These are phyloP conservation scores for Trichoderma oligosporum DNA, from an alignment of 2,329 filamentous ascomycete genomes.

Conservation along the genomic window DNA sequence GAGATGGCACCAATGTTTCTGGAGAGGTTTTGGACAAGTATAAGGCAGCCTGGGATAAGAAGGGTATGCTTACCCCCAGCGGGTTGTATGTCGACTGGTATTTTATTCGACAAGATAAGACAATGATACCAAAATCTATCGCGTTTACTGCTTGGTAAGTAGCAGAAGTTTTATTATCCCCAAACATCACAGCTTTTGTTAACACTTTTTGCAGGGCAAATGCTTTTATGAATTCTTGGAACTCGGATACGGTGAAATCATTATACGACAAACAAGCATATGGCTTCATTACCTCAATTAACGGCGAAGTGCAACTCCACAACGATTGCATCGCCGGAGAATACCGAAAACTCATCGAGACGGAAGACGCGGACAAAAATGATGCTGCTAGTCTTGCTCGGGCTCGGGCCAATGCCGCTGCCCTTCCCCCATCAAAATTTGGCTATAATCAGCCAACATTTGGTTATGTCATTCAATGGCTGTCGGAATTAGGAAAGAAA, in stretches of 20 bases:
- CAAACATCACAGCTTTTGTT: not conserved
- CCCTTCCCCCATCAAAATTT: not conserved
- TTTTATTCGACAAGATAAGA: conserved; percentile 8
- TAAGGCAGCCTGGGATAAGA: conserved; percentile 33
- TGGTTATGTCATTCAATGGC: conserved; percentile 32
- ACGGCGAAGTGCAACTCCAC: conserved; percentile 25
- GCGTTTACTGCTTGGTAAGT: conserved; percentile 10
- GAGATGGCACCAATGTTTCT: conserved; percentile 29
- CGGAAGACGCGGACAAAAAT: conserved; percentile 19
- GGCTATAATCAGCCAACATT: conserved; percentile 20
- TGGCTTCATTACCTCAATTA: conserved; percentile 29
- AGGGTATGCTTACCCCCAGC: conserved; percentile 24
- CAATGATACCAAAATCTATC: not conserved
- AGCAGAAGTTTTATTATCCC: not conserved
- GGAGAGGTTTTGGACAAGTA: conserved; percentile 37
- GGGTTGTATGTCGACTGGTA: conserved; percentile 27
- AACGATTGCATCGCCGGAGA: conserved; percentile 25
- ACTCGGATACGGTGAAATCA: conserved; percentile 30
- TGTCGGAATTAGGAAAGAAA: conserved; percentile 32
- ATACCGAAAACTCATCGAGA: conserved; percentile 23
- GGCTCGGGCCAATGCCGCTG: conserved; percentile 19
- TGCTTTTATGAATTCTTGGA: conserved; percentile 39
- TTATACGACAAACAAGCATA: conserved; percentile 25
- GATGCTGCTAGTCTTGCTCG: conserved; percentile 12
- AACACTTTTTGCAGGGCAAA: conserved; percentile 21